Base-by-base conservation (phyloP, 1,139 yeast genomes). In the Wickerhamiella infanticola region DNA sequence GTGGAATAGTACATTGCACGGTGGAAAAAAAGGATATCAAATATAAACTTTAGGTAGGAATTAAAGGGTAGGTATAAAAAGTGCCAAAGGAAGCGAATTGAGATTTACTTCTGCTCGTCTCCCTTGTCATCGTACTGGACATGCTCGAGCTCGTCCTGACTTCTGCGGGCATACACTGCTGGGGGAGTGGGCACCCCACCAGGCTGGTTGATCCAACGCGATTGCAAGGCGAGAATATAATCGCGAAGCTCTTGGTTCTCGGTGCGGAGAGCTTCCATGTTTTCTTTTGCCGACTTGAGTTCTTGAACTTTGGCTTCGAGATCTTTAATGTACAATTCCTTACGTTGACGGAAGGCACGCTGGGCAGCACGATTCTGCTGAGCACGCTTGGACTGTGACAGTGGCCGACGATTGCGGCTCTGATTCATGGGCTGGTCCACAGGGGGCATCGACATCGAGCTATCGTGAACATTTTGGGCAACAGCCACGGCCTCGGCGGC, bases 311-410 rank as follows among this genome's bases (percentile, higher is more conserved):
- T 78, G 37, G 68, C 63, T 64, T 85, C 95, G 50, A 85, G 68
- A 44, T 83, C 88, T 62, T 78, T 81, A 54, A 85, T 76, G 57
- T 82, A 77, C 50, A 74, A 73, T 55, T 83, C 94, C 59, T 81
- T 79, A 48, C 95, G 71, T 58, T 77, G 79, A 58, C 95, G 72
- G 64, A 84, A 85, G 8, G 94, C 94, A 54, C 83, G 74, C 63
- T 85, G 95, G 1, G 95, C 95, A 49, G 76, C 79, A 57, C 95
- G 69, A 65, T 85, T 85, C 63, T 85, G 95, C 18, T 81, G 84
- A 1, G 95, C 95, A 53, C 95, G 74, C 63, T 82, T 83, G 39
- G 93, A 76, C 50, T 69, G 72, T 11, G 79, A 72, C 38, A 81
- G 65, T 5, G 73, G 73, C 51, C 77, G 72, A 71, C 57, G 46